phyloP scores from a whole-genome alignment of 1,284 basidiomycete species.

The Vanrija humicola region DNA sequence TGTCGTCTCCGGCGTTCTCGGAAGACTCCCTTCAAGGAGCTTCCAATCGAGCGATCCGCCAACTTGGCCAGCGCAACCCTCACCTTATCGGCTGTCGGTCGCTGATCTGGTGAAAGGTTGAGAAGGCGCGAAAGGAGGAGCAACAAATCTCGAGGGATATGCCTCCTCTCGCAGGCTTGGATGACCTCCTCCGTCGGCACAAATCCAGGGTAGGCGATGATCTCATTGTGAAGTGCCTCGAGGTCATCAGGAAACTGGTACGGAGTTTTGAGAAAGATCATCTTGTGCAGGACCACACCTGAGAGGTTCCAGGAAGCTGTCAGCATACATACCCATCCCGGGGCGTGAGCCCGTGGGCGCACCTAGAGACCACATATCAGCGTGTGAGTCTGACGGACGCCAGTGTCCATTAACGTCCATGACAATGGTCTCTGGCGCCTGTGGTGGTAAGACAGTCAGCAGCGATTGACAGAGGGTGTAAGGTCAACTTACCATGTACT shows the following conservation, averaged over 20 bases:
- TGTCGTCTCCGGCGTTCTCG: too few species aligned
- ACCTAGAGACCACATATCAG: slow-evolving; percentile 57
- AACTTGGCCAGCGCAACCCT: slow-evolving; percentile 12
- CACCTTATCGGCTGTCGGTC: slow-evolving; percentile 72
- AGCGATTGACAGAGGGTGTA: too few species aligned
- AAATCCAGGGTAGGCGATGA: slow-evolving; percentile 74
- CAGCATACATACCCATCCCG: background rate
- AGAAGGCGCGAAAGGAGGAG: slow-evolving; percentile 68
- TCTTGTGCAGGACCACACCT: slow-evolving; percentile 84
- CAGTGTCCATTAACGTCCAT: slow-evolving; percentile 56
- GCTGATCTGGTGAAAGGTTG: slow-evolving; percentile 56
- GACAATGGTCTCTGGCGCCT: slow-evolving; percentile 72
- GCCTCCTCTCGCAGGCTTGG: slow-evolving; percentile 61
- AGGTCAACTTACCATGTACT: slow-evolving; percentile 44
- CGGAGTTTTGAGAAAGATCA: slow-evolving; percentile 80
- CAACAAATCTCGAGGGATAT: slow-evolving; percentile 64
- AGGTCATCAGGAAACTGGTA: slow-evolving; percentile 64
- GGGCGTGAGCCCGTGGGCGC: background rate
- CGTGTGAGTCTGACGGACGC: slow-evolving; percentile 73
- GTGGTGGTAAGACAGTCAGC: background rate
- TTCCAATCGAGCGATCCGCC: too few species aligned
- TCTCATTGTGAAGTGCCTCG: slow-evolving; percentile 64
- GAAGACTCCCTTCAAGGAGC: too few species aligned
- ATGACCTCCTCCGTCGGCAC: slow-evolving; percentile 56
- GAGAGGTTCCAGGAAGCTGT: background rate